Conservation (phyloP, 2,329 filamentous ascomycete genomes). For the Epichloe elymi region DNA sequence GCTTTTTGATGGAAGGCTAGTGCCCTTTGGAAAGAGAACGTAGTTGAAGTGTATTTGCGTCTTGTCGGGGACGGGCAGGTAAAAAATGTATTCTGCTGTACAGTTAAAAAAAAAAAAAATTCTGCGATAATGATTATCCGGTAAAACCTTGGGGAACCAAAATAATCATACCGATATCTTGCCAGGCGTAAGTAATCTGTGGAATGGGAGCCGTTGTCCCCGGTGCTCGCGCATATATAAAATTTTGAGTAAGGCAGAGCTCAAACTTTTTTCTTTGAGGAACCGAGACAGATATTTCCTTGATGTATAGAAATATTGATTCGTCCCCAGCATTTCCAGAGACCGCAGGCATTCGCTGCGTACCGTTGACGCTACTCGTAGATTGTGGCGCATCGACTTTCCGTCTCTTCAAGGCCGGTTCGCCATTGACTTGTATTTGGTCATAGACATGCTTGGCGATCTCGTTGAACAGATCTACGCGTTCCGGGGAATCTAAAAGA, state of each 20-base stretch:
- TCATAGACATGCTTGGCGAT: slow-evolving; percentile 39
- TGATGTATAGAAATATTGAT: slow-evolving; percentile 43
- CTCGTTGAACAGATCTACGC: slow-evolving; percentile 41
- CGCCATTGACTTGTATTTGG: slow-evolving; percentile 25
- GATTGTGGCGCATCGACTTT: slow-evolving; percentile 31
- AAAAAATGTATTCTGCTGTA: slow-evolving; percentile 45
- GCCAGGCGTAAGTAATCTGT: slow-evolving; percentile 46
- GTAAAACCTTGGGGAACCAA: background rate
- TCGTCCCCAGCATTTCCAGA: slow-evolving; percentile 31
- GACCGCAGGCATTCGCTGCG: background rate
- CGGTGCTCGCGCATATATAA: slow-evolving; percentile 43
- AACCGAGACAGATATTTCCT: slow-evolving; percentile 53
- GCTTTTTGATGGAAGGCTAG: slow-evolving; percentile 37
- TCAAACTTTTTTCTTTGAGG: slow-evolving; percentile 60
- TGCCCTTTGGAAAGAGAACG: slow-evolving; percentile 44
- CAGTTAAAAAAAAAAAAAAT: slow-evolving; percentile 10
- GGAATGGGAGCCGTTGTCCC: slow-evolving; percentile 37
- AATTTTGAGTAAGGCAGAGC: slow-evolving; percentile 46
- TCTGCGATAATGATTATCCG: background rate
- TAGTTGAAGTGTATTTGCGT: slow-evolving; percentile 54
- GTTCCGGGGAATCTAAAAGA: slow-evolving; percentile 33
- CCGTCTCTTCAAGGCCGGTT: slow-evolving; percentile 39
- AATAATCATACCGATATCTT: slow-evolving; percentile 39
- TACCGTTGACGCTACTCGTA: slow-evolving; percentile 12
- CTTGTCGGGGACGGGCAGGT: slow-evolving; percentile 52